phyloP scores from a whole-genome alignment of 768 basidiomycete species.

The Lactifluus piperatus region DNA sequence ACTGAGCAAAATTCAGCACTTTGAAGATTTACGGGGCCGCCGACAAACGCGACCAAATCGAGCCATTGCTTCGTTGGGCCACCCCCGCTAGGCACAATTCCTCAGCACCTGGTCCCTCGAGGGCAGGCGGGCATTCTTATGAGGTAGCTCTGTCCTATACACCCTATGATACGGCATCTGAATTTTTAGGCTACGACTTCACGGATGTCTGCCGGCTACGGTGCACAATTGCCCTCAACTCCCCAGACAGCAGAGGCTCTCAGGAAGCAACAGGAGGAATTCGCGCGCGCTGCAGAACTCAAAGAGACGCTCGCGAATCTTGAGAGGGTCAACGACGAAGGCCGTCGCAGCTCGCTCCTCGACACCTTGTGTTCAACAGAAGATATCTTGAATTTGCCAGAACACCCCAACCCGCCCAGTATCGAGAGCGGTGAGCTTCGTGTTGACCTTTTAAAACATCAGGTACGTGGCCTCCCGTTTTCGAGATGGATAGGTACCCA shows the following conservation, averaged over 20 bases:
- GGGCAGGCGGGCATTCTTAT: neutral
- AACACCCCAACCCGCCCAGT: slow-evolving; percentile 66
- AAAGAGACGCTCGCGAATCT: slow-evolving; percentile 52
- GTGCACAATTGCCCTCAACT: neutral
- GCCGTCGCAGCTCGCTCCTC: slow-evolving; percentile 57
- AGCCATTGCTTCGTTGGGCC: slow-evolving; percentile 65
- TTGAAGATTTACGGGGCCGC: slow-evolving; percentile 64
- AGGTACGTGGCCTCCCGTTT: slow-evolving; percentile 36
- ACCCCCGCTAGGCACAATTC: slow-evolving; percentile 62
- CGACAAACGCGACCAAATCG: slow-evolving; percentile 49
- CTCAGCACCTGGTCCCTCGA: slow-evolving; percentile 5
- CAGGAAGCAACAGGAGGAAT: slow-evolving; percentile 41
- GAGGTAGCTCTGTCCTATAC: neutral
- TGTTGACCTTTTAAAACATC: slow-evolving; percentile 75
- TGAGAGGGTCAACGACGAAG: slow-evolving; percentile 73
- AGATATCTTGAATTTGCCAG: slow-evolving; percentile 65
- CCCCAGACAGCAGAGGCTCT: slow-evolving; percentile 27
- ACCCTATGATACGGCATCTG: neutral
- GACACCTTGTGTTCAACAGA: slow-evolving; percentile 59
- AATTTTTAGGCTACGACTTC: neutral
- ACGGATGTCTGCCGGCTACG: neutral
- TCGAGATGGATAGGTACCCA: neutral
- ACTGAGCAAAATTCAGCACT: slow-evolving; percentile 33
- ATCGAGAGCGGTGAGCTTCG: slow-evolving; percentile 53
- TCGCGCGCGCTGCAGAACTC: slow-evolving; percentile 59